phyloP scores from a whole-genome alignment of 2,329 filamentous ascomycete genomes.

The Ophiostoma quercus region DNA sequence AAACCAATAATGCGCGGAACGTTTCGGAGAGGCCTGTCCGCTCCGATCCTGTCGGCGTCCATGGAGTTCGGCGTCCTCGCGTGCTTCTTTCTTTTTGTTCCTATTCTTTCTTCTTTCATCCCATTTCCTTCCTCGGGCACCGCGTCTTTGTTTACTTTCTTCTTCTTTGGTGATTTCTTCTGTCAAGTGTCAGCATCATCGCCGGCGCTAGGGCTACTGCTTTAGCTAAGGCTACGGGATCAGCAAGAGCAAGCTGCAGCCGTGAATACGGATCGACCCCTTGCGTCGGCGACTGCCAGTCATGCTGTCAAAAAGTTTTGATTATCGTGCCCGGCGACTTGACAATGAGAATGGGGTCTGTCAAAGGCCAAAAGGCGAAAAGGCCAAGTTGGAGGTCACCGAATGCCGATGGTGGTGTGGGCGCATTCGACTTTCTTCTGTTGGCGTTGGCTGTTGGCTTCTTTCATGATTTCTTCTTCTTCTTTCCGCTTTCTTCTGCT shows the following conservation, averaged over 20 bases:
- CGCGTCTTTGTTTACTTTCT: neutral
- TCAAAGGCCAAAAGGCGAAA: neutral
- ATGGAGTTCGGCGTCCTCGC: neutral
- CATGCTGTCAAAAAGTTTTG: neutral
- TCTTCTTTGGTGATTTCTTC: neutral
- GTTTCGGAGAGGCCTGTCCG: neutral
- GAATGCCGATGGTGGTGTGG: neutral
- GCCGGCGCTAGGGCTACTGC: neutral
- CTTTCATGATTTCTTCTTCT: neutral
- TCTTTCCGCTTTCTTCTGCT: neutral
- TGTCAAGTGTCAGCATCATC: neutral
- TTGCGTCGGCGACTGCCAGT: slow-evolving; percentile 9
- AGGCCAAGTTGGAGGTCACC: neutral
- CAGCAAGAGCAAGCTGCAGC: neutral
- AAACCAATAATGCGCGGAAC: slow-evolving; percentile 7
- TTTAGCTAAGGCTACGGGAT: neutral
- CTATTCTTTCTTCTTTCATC: neutral
- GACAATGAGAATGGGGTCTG: neutral
- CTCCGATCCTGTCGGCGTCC: slow-evolving; percentile 10
- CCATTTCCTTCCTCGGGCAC: neutral
- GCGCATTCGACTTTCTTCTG: neutral
- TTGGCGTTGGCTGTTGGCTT: neutral
- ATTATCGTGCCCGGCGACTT: neutral
- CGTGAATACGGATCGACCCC: neutral
- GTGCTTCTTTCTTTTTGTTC: neutral